These are phyloP conservation scores for Bothriochloa decipiens DNA, from an alignment of 176 grass and related monocot genomes.

Conservation along the genomic window DNA sequence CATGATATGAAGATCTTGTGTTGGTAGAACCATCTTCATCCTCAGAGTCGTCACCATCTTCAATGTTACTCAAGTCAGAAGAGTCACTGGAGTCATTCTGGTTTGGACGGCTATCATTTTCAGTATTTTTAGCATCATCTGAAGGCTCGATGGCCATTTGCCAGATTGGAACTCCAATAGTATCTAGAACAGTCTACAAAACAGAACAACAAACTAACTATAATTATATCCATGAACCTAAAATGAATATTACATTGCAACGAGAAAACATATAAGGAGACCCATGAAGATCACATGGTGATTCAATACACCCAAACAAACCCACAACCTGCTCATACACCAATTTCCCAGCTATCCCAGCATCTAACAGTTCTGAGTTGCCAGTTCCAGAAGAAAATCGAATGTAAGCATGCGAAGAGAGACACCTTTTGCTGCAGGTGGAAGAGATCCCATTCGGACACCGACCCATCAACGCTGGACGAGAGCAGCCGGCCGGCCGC, in stretches of 20 bases:
- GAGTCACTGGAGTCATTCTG: too few species aligned
- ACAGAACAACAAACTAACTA: conserved; percentile 20
- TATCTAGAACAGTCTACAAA: conserved; percentile 77
- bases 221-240: conserved; percentile 11
- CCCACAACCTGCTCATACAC: not conserved
- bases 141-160: conserved; percentile 86
- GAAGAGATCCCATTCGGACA: conserved; percentile 91
- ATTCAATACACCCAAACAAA: not conserved
- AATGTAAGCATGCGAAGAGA: conserved; percentile 9
- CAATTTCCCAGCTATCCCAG: not conserved
- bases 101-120: conserved; percentile 39
- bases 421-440: conserved; percentile 68
- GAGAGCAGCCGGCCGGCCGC: conserved; percentile 72
- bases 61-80: conserved; percentile 68
- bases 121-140: conserved; percentile 42
- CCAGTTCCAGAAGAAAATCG: conserved; percentile 3
- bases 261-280: not conserved
- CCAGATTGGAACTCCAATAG: conserved; percentile 73
- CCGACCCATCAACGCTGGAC: conserved; percentile 81
- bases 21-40: conserved; percentile 52
- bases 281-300: not conserved
- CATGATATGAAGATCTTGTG: conserved; percentile 40
- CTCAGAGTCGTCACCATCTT: conserved; percentile 65
- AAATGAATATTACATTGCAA: not conserved
- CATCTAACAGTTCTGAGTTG: not conserved